Evolutionary conservation across 345 rosid genomes (phyloP).

Genomic region (Limnanthes douglasii): DNA sequence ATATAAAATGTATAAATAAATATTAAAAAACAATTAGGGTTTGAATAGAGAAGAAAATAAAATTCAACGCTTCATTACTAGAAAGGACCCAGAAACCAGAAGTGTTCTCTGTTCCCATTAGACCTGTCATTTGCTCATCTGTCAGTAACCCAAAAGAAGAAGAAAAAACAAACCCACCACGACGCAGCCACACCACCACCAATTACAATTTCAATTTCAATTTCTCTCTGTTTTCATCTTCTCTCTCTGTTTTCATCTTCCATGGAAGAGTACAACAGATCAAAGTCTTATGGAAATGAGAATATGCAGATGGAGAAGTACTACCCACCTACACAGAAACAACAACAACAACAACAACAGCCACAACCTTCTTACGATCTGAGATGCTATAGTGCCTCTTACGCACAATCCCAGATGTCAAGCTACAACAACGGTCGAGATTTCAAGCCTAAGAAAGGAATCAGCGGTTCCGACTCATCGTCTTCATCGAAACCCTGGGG

Average conservation of each 20-base stretch:
- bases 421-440: conserved; percentile 13
- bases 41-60: too few relatives aligned
- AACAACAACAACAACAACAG: too few relatives aligned
- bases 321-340: conserved; percentile 19
- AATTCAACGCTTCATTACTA: too few relatives aligned
- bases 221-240: conserved; percentile 6
- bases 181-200: too few relatives aligned
- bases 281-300: conserved; percentile 29
- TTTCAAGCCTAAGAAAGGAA: conserved; percentile 41
- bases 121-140: too few relatives aligned
- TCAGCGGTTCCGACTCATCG: conserved; percentile 22
- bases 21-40: too few relatives aligned
- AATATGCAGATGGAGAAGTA: conserved; percentile 51
- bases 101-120: too few relatives aligned
- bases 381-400: conserved; percentile 46
- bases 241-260: conserved; percentile 13
- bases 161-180: too few relatives aligned
- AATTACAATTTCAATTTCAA: too few relatives aligned
- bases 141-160: too few relatives aligned
- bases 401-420: conserved; percentile 34
- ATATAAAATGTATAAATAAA: too few relatives aligned
- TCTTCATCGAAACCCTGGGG: conserved; percentile 47
- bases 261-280: conserved; percentile 58
- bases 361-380: conserved; percentile 28
- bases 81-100: too few relatives aligned